Percentiles rank a stretch among this genome's conserved stretches.
Evolutionary conservation across 257 asterid species (phyloP).

Genomic region (Datura wrightii): DNA sequence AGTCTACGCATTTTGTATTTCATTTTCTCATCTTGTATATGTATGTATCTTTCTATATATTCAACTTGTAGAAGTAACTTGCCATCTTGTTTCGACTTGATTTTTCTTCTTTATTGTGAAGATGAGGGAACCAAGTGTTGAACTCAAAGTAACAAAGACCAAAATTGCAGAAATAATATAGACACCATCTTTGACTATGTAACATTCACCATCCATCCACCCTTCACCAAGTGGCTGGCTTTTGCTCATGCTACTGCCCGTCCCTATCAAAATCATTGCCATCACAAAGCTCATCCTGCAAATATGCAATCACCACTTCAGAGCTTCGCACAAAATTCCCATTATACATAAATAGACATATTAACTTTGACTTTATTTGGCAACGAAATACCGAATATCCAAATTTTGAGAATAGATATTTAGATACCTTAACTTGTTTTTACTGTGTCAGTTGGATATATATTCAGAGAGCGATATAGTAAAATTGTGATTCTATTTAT

Average conservation of each 20-base stretch:
- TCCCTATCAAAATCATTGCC: conserved; percentile 17
- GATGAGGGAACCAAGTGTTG: background rate
- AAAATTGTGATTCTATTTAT: no score
- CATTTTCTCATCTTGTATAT: background rate
- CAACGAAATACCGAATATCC: no score
- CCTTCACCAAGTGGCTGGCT: conserved; percentile 25
- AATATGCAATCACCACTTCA: background rate
- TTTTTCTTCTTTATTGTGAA: conserved; percentile 25
- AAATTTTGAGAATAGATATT: no score
- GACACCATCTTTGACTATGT: conserved; percentile 29
- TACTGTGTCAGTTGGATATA: no score
- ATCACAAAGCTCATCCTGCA: conserved; percentile 29
- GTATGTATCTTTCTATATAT: background rate
- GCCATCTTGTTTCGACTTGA: conserved; percentile 9
- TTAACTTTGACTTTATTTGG: no score
- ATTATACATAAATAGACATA: no score
- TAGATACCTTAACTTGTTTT: no score
- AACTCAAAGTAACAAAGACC: background rate
- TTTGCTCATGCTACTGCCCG: conserved; percentile 26
- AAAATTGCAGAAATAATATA: conserved; percentile 26
- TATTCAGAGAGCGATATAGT: no score
- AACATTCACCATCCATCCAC: conserved; percentile 34
- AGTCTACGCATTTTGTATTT: background rate
- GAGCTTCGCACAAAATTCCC: no score
- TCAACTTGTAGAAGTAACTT: background rate